Conservation (phyloP, 345 rosid genomes). For the Citrus hindsii region DNA sequence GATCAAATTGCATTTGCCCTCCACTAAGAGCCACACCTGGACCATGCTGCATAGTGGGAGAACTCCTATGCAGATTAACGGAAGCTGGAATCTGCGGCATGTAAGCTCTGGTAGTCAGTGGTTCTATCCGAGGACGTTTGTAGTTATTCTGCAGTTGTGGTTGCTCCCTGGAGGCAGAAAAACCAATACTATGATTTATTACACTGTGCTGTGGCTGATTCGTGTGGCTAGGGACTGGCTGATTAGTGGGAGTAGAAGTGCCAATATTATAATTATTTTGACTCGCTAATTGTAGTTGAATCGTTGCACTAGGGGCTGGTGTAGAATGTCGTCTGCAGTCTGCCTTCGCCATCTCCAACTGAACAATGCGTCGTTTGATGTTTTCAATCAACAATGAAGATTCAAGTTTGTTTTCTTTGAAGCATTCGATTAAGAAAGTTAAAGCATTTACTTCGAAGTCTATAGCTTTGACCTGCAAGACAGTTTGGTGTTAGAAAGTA, state of each 20-base stretch:
- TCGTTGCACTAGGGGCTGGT: neutral
- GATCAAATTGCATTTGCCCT: neutral
- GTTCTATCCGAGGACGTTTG: slow-evolving; percentile 22
- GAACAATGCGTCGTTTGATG: slow-evolving; percentile 2
- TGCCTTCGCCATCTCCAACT: slow-evolving; percentile 16
- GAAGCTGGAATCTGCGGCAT: neutral
- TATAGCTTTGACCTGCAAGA: slow-evolving; percentile 21
- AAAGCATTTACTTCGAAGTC: slow-evolving; percentile 17
- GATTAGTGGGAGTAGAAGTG: neutral
- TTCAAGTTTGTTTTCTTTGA: slow-evolving; percentile 20
- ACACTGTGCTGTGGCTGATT: neutral
- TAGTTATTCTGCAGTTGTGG: neutral
- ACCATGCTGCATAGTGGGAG: no score
- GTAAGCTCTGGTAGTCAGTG: neutral
- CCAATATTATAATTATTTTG: neutral
- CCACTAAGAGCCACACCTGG: neutral
- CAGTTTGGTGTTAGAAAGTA: neutral
- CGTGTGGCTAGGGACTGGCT: neutral
- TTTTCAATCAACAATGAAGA: neutral
- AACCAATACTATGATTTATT: neutral
- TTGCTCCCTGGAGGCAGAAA: neutral
- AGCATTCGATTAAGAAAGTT: slow-evolving; percentile 20
- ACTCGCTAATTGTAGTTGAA: neutral
- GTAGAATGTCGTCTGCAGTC: neutral
- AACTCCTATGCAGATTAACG: neutral